Evolutionary conservation across 2,329 filamentous ascomycete species (phyloP).

Genomic region (Neofusicoccum umdonicola): DNA sequence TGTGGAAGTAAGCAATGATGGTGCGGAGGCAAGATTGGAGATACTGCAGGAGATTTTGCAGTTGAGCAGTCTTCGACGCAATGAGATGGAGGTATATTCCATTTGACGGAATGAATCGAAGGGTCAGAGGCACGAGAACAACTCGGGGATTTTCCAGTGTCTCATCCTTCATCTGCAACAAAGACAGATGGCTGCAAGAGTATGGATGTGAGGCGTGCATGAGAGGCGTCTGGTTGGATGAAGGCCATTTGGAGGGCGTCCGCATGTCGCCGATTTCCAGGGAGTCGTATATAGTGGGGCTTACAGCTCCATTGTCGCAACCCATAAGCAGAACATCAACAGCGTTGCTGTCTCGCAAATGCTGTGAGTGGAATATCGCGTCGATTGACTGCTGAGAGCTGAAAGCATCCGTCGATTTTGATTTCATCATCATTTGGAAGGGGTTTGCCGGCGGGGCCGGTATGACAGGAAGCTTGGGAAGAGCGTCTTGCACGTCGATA

Average conservation of each 20-base stretch:
- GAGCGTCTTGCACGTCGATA: conserved; percentile 39
- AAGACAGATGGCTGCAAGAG: conserved; percentile 71
- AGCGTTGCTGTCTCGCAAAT: conserved; percentile 66
- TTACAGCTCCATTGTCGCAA: conserved; percentile 67
- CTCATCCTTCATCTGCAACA: conserved; percentile 52
- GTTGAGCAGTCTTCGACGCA: conserved; percentile 79
- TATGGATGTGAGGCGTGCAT: conserved; percentile 70
- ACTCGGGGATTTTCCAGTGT: conserved; percentile 30
- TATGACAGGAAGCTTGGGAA: conserved; percentile 40
- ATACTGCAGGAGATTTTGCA: conserved; percentile 85
- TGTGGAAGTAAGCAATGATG: conserved; percentile 79
- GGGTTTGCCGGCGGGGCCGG: conserved; percentile 33
- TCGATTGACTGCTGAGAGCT: conserved; percentile 41
- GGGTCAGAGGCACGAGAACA: conserved; percentile 64
- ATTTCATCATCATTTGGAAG: conserved; percentile 25
- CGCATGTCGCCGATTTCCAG: conserved; percentile 71
- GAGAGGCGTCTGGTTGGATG: conserved; percentile 50
- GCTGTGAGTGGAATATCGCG: conserved; percentile 40
- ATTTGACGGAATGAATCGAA: conserved; percentile 77
- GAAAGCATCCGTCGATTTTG: conserved; percentile 36
- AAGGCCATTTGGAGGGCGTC: conserved; percentile 43
- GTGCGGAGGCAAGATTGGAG: conserved; percentile 76
- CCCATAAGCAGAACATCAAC: conserved; percentile 78
- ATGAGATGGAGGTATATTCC: conserved; percentile 80
- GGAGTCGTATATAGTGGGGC: conserved; percentile 81